Percentiles rank a stretch among this genome's conserved stretches.
These are phyloP conservation scores for Suhomyces sp. DNA, from an alignment of 805 yeast species.

Conservation along the genomic window DNA sequence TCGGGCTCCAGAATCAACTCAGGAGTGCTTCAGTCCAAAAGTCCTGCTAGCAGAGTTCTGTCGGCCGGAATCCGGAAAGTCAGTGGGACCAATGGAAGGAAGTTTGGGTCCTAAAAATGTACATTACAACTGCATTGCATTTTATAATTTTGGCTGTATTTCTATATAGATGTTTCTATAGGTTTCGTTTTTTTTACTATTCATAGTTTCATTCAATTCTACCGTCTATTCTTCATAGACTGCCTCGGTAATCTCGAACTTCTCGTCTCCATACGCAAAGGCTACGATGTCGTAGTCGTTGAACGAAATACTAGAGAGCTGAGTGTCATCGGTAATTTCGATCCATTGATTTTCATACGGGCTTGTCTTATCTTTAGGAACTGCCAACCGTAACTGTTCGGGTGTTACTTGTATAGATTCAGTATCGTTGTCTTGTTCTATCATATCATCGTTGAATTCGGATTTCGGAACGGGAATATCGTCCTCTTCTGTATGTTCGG, in stretches of 20 bases:
- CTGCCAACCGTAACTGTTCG: constrained; percentile 36
- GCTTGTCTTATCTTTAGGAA: constrained; percentile 36
- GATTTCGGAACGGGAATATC: constrained; percentile 22
- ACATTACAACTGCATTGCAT: constrained; percentile 3
- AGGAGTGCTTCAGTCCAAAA: constrained; percentile 12
- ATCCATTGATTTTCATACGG: constrained; percentile 39
- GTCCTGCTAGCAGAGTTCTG: constrained; percentile 13
- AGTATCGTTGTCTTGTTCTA: constrained; percentile 1
- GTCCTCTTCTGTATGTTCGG: constrained; percentile 9
- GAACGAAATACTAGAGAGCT: constrained; percentile 28
- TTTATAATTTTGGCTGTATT: neutral
- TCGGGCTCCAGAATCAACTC: constrained; percentile 21
- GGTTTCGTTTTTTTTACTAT: neutral
- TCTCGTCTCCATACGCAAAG: constrained; percentile 38
- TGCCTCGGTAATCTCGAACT: constrained; percentile 33
- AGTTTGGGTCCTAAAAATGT: neutral
- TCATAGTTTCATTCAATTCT: constrained; percentile 1
- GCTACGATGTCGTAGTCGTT: constrained; percentile 43
- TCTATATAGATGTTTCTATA: neutral
- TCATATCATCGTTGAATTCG: constrained; percentile 5
- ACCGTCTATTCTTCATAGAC: constrained; percentile 28
- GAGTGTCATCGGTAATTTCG: constrained; percentile 24
- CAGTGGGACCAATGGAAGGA: constrained; percentile 14
- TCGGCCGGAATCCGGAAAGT: constrained; percentile 22
- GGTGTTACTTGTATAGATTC: neutral